A percentile compares a stretch with the other conserved stretches of the same genome.
phyloP scores from a whole-genome alignment of 73 alveolate species.

The Paramecium primaurelia region DNA sequence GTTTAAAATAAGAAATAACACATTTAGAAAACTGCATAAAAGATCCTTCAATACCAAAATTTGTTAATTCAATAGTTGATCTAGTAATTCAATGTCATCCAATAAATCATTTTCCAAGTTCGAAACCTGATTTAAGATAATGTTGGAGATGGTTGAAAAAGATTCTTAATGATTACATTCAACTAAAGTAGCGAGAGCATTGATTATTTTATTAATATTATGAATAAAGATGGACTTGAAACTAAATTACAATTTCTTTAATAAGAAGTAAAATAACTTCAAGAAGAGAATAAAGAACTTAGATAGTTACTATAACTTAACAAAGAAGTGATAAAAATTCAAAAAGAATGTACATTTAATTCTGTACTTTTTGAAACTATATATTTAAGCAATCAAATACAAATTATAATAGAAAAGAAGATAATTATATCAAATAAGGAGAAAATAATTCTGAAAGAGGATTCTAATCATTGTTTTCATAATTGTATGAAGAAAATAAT shows the following conservation, averaged over 20 bases:
- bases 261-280: background rate
- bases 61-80: constrained; percentile 25
- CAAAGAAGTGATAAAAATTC: constrained; percentile 33
- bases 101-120: background rate
- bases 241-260: constrained; percentile 17
- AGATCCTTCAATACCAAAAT: constrained; percentile 14
- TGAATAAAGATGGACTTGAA: constrained; percentile 35
- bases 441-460: constrained; percentile 22
- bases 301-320: background rate
- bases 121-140: constrained; percentile 25
- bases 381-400: background rate
- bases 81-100: constrained; percentile 25
- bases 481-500: constrained; percentile 31
- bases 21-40: background rate
- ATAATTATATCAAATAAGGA: background rate
- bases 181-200: background rate
- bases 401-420: background rate
- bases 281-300: constrained; percentile 33
- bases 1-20: background rate
- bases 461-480: background rate
- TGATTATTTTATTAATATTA: background rate
- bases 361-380: background rate
- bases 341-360: background rate
- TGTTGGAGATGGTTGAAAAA: constrained; percentile 44
- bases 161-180: constrained; percentile 24